Conservation (phyloP, 257 asterid genomes). For the Solanum clarkiae region DNA sequence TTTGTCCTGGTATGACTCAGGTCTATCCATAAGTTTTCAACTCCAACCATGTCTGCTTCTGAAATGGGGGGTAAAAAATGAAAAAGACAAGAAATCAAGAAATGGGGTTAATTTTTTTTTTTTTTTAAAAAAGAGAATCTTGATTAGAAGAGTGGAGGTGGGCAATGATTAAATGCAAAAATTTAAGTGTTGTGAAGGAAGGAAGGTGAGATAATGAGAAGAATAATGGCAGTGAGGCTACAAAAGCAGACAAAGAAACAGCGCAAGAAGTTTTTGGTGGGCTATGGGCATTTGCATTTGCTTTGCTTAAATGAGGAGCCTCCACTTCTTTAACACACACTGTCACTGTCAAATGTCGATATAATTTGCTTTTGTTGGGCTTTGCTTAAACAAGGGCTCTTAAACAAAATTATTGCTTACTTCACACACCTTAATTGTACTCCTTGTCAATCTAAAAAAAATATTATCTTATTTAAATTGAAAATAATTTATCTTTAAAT, state of each 20-base stretch:
- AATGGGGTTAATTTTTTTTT: neutral
- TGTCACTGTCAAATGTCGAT: neutral
- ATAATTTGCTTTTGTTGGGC: conserved; percentile 1
- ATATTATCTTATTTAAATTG: too few species aligned
- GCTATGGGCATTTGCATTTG: conserved; percentile 6
- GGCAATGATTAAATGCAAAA: conserved; percentile 22
- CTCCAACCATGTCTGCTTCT: conserved; percentile 30
- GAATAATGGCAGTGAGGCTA: neutral
- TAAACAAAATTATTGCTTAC: neutral
- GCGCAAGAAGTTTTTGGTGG: conserved; percentile 6
- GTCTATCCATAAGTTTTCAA: conserved; percentile 34
- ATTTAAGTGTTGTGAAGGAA: conserved; percentile 11
- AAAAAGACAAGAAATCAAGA: conserved; percentile 2
- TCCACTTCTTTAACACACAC: neutral
- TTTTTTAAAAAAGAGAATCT: neutral
- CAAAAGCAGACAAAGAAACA: neutral
- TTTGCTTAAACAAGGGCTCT: neutral
- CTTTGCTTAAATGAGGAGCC: conserved; percentile 21
- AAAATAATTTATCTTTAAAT: too few species aligned
- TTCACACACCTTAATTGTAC: neutral
- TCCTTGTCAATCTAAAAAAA: too few species aligned
- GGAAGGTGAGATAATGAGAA: neutral
- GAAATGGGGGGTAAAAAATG: conserved; percentile 2
- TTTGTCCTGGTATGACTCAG: conserved; percentile 18
- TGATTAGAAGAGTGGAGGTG: conserved; percentile 21